Evolutionary conservation across 1,139 yeast species (phyloP).

Genomic region (Diutina sp.): DNA sequence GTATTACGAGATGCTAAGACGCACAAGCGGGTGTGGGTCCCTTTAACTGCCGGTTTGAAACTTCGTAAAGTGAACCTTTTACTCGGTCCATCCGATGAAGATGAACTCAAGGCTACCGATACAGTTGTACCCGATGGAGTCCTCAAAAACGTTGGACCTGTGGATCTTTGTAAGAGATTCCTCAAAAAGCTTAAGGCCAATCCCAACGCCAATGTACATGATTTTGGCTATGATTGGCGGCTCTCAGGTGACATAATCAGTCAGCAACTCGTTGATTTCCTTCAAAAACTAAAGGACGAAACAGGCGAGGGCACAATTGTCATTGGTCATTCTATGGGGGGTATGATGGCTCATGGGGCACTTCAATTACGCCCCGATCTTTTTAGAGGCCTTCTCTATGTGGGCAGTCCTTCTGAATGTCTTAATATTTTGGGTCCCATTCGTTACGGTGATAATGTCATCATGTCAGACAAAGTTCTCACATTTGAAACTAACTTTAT

Average conservation of each 20-base stretch:
- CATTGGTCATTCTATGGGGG: constrained; percentile 92
- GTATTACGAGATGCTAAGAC: constrained; percentile 59
- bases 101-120: constrained; percentile 37
- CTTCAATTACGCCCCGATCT: constrained; percentile 55
- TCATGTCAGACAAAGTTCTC: constrained; percentile 59
- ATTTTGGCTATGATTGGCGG: constrained; percentile 91
- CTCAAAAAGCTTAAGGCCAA: constrained; percentile 41
- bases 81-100: constrained; percentile 61
- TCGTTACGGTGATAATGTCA: constrained; percentile 67
- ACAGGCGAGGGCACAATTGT: constrained; percentile 49
- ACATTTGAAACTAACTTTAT: constrained; percentile 76
- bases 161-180: constrained; percentile 59
- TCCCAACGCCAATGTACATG: constrained; percentile 41
- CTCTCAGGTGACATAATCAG: constrained; percentile 47
- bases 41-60: constrained; percentile 74
- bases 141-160: constrained; percentile 75
- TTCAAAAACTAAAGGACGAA: constrained; percentile 24
- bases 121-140: constrained; percentile 63
- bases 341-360: constrained; percentile 69
- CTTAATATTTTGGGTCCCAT: constrained; percentile 80
- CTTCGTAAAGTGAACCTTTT: constrained; percentile 54
- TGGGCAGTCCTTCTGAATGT: constrained; percentile 77
- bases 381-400: constrained; percentile 65
- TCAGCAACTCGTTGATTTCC: constrained; percentile 31
- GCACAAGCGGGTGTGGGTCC: constrained; percentile 69